Base-by-base conservation (phyloP, 2,329 filamentous ascomycete species). In the Aspergillus sp. region DNA sequence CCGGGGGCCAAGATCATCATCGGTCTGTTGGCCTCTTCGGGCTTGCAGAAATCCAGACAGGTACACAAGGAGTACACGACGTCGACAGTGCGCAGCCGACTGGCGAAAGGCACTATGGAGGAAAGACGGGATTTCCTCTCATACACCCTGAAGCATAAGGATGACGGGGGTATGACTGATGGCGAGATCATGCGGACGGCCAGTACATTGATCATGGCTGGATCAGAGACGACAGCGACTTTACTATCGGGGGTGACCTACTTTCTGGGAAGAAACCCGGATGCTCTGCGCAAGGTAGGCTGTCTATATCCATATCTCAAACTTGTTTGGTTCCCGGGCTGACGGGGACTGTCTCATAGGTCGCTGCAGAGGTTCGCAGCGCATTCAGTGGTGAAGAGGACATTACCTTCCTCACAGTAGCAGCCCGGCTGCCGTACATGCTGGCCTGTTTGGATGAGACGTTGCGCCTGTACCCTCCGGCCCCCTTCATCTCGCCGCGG, bases 141-240 rank as follows among this genome's bases (percentile, higher is more conserved):
- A 19, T 60, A 68, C 26, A 63, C 72, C 0, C 53, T 71, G 6
- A 49, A 54, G 3, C 57, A 64, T 45, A 61, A 64, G 33, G 62
- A 61, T 45, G 54, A 58, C 4, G 52, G 52, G 40, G 51, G 49
- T 1, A 52, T 65, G 52, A 57, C 56, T 3, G 44, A 54, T 27
- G 47, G 40, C 1, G 67, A 75, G 41, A 69, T 74, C 57, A 59
- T 70, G 19, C 48, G 61, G 0, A 71, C 69, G 43, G 55, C 63
- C 0, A 49, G 52, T 2, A 29, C 69, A 0, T 60, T 73, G 33
- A 71, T 73, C 52, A 44, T 69, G 5, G 73, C 70, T 2, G 72
- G 71, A 1, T 68, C 66, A 19, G 72, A 75, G 46, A 74, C 73
- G 0, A 69, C 70, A 0, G 71, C 72, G 0, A 71, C 65, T 0